Evolutionary conservation across 768 basidiomycete genomes (phyloP).

Genomic region (Tricholoma furcatifolium): DNA sequence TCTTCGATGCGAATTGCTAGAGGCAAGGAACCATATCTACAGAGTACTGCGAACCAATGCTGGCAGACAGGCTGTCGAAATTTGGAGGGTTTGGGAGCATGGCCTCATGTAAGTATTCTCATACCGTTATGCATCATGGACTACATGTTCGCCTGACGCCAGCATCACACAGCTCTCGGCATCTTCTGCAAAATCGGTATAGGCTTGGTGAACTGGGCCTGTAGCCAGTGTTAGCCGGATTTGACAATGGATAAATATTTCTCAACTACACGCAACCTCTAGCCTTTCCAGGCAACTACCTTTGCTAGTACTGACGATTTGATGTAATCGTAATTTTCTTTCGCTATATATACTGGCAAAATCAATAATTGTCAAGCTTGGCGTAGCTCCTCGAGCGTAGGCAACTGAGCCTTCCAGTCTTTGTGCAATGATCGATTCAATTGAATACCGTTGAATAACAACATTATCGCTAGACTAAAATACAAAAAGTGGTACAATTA

Average conservation of each 20-base stretch:
- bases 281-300: too few relatives aligned
- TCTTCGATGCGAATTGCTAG: conserved; percentile 8
- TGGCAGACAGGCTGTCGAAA: neutral
- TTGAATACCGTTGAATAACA: too few relatives aligned
- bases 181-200: neutral
- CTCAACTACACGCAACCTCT: too few relatives aligned
- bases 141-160: neutral
- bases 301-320: too few relatives aligned
- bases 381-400: too few relatives aligned
- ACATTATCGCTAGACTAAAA: neutral
- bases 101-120: conserved; percentile 6
- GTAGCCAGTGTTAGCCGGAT: neutral
- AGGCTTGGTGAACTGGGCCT: neutral
- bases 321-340: too few relatives aligned
- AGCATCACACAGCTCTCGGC: neutral
- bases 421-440: too few relatives aligned
- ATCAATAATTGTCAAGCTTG: too few relatives aligned
- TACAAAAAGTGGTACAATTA: too few relatives aligned
- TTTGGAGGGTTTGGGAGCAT: conserved; percentile 8
- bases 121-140: neutral
- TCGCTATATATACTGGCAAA: too few relatives aligned
- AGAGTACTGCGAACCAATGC: neutral
- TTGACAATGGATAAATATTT: too few relatives aligned
- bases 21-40: neutral
- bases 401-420: too few relatives aligned